Conservation (phyloP, 2,329 filamentous ascomycete genomes). For the Aspergillus amoenus region DNA sequence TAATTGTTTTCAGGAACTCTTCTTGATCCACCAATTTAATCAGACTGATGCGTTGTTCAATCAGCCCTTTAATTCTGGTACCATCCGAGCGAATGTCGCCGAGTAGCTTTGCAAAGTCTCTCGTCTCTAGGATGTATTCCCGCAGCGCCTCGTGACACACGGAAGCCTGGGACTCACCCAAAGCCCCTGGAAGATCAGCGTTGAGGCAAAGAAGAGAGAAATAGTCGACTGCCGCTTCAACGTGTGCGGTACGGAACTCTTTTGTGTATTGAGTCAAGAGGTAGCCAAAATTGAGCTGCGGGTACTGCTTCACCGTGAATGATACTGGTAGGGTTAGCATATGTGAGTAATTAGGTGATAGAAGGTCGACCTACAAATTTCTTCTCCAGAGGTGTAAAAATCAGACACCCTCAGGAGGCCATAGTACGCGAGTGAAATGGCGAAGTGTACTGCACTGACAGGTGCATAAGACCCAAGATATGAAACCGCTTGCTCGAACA, state of each 20-base stretch:
- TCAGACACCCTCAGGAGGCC: constrained; percentile 85
- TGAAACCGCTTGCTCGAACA: constrained; percentile 90
- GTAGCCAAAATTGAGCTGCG: constrained; percentile 91
- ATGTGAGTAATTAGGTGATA: background rate
- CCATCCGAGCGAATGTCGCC: constrained; percentile 89
- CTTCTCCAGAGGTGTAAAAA: constrained; percentile 70
- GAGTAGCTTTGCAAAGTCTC: constrained; percentile 90
- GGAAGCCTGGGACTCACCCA: constrained; percentile 72
- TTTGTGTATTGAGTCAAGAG: constrained; percentile 94
- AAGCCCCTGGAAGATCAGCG: constrained; percentile 71
- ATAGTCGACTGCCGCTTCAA: constrained; percentile 89
- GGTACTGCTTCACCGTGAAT: constrained; percentile 52
- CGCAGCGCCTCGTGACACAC: constrained; percentile 91
- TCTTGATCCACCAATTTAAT: constrained; percentile 77
- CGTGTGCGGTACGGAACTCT: constrained; percentile 89
- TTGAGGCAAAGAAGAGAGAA: constrained; percentile 90
- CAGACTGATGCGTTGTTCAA: constrained; percentile 79
- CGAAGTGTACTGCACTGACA: constrained; percentile 91
- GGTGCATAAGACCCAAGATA: constrained; percentile 92
- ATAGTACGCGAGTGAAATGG: constrained; percentile 84
- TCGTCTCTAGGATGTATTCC: constrained; percentile 92
- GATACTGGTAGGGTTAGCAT: constrained; percentile 47
- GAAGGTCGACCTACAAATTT: constrained; percentile 52
- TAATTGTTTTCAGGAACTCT: constrained; percentile 89
- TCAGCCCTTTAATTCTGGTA: constrained; percentile 77